These are phyloP conservation scores for Aspergillus novofumigatus DNA, from an alignment of 2,329 filamentous ascomycete species.

Conservation along the genomic window DNA sequence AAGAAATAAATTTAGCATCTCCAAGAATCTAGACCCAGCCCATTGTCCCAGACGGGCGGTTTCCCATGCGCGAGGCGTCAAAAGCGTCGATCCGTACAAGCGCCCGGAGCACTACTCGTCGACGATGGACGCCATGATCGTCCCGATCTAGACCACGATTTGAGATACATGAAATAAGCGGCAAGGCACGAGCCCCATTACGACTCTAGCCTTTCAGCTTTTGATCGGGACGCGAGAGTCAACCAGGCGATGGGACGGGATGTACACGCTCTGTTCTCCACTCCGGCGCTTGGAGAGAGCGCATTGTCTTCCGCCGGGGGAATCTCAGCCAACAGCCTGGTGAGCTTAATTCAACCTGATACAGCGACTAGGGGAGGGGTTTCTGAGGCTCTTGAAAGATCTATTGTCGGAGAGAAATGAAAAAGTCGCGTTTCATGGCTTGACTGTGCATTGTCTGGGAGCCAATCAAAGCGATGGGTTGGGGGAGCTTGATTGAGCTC, in stretches of 20 bases:
- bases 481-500: neutral
- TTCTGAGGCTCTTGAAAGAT: neutral
- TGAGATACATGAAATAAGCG: neutral
- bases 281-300: slow-evolving; percentile 24
- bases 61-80: neutral
- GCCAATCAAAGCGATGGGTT: neutral
- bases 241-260: neutral
- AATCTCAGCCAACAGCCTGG: slow-evolving; percentile 24
- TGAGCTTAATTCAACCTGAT: slow-evolving; percentile 18
- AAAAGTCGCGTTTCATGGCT: neutral
- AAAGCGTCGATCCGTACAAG: neutral
- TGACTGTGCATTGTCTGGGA: neutral
- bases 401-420: neutral
- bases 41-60: neutral
- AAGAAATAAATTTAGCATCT: neutral
- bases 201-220: neutral
- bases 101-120: neutral
- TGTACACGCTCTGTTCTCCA: slow-evolving; percentile 11
- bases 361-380: slow-evolving; percentile 1
- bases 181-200: neutral
- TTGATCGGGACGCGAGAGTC: neutral
- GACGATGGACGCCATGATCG: neutral
- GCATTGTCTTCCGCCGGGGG: slow-evolving; percentile 8
- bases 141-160: neutral
- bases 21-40: neutral